Percentiles rank a stretch among this genome's conserved stretches.
Conservation (phyloP, 73 alveolate species). For the Uronychia setigera region DNA sequence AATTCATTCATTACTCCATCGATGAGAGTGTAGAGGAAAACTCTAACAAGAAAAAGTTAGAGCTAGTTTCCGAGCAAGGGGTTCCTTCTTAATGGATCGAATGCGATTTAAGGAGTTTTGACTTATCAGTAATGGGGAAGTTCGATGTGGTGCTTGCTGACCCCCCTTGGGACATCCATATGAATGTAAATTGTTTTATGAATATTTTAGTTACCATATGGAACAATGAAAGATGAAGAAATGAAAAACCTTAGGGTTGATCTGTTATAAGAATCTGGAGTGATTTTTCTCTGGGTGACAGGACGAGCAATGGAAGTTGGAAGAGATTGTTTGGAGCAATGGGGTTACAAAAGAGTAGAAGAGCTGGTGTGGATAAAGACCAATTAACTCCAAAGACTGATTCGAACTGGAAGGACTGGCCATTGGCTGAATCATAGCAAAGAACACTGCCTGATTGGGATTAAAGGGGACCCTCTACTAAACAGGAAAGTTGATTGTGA, state of each 20-base stretch:
- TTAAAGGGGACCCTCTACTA: slow-evolving; percentile 83
- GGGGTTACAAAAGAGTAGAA: slow-evolving; percentile 95
- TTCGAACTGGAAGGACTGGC: slow-evolving; percentile 98
- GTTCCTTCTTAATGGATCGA: slow-evolving; percentile 80
- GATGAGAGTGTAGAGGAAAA: neutral
- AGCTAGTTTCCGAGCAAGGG: neutral
- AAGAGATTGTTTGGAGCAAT: slow-evolving; percentile 91
- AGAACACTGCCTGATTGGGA: slow-evolving; percentile 94
- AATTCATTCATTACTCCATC: slow-evolving; percentile 81
- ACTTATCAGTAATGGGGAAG: slow-evolving; percentile 84
- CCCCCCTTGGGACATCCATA: slow-evolving; percentile 99
- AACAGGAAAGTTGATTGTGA: slow-evolving; percentile 87
- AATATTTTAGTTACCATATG: slow-evolving; percentile 84
- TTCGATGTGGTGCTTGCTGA: slow-evolving; percentile 97
- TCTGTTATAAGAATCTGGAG: slow-evolving; percentile 82
- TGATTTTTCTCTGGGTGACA: slow-evolving; percentile 98
- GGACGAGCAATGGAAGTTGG: slow-evolving; percentile 99
- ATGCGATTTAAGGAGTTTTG: slow-evolving; percentile 87
- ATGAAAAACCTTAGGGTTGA: slow-evolving; percentile 89
- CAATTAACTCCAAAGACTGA: slow-evolving; percentile 93
- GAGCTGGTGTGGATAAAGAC: slow-evolving; percentile 98
- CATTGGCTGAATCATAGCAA: slow-evolving; percentile 97
- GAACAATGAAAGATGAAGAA: slow-evolving; percentile 94
- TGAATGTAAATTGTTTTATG: slow-evolving; percentile 63
- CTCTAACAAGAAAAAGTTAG: neutral